Evolutionary conservation across 2,329 filamentous ascomycete genomes (phyloP), one percentile per base, ranked within the genome.

Genomic region (Diaporthe ampelina): DNA sequence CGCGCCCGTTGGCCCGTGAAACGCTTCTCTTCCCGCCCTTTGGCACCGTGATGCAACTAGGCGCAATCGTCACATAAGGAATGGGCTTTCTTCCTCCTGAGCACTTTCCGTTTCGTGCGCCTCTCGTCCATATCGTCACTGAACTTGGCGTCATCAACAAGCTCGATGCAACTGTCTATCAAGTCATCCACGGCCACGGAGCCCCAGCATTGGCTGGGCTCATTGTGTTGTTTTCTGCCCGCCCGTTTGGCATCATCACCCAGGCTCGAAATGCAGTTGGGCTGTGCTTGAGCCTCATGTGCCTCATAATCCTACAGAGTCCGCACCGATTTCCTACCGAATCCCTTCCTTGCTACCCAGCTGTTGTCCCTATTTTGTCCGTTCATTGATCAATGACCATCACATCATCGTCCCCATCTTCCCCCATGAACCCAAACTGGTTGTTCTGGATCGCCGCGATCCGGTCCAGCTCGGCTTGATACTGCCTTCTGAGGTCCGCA

Each of bases 391-490:
- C 74, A 43, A 76, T 74, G 37, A 70, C 61, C 88, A 91, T 91
- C 73, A 83, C 80, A 77, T 90, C 80, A 77, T 90, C 87, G 70
- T 86, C 84, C 40, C 85, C 88, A 29, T 54, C 70, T 9, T 63
- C 69, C 17, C 84, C 85, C 76, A 86, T 84, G 76, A 98, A 94
- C 21, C 94, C 93, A 87, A 97, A 98, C 81, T 97, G 92, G 74
- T 97, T 95, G 80, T 94, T 94, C 84, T 97, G 92, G 81, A 98
- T 95, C 70, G 94, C 93, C 70, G 93, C 94, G 78, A 97, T 93
- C 76, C 95, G 90, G 84, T 99, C 97, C 80, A 99, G 85, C 83
- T 98, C 95, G 32, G 90, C 91, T 84, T 97, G 94, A 82, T 98
- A 99, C 81, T 96, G 94, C 83, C 93, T 94, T 80, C 95, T 90